A percentile compares a stretch with the other conserved stretches of the same genome.
These are phyloP conservation scores for Trichoderma hamatum DNA, from an alignment of 2,329 filamentous ascomycete species.

Conservation along the genomic window DNA sequence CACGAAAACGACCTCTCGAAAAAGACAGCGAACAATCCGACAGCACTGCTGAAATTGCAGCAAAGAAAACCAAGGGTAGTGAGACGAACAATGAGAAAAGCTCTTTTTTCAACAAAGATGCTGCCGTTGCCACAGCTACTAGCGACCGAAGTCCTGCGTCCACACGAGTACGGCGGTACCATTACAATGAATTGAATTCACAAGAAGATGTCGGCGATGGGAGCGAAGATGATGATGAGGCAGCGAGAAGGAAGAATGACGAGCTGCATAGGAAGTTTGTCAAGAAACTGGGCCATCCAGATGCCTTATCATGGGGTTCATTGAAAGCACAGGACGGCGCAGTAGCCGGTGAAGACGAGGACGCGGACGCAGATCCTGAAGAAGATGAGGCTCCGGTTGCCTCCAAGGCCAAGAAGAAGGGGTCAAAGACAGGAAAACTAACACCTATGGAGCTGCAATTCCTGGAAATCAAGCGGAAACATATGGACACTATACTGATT, in stretches of 20 bases:
- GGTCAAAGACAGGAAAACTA: conserved; percentile 72
- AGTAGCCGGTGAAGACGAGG: conserved; percentile 57
- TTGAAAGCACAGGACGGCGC: conserved; percentile 59
- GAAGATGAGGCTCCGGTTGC: conserved; percentile 54
- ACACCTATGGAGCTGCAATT: conserved; percentile 95
- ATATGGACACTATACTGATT: conserved; percentile 86
- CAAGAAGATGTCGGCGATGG: conserved; percentile 43
- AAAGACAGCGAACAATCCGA: conserved; percentile 47
- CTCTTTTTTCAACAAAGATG: conserved; percentile 38
- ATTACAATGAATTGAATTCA: conserved; percentile 51
- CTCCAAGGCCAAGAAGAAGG: conserved; percentile 65
- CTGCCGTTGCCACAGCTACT: not conserved
- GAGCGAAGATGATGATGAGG: conserved; percentile 55
- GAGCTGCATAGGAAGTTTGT: conserved; percentile 83
- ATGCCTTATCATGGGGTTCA: conserved; percentile 72
- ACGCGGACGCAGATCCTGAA: conserved; percentile 60
- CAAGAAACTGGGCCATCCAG: conserved; percentile 83
- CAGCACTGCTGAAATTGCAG: not conserved
- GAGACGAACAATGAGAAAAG: conserved; percentile 43
- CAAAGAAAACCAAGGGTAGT: conserved; percentile 39
- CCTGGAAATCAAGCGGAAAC: conserved; percentile 88
- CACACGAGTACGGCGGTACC: conserved; percentile 55
- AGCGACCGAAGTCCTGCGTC: conserved; percentile 31
- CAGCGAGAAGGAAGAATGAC: conserved; percentile 61
- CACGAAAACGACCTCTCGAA: conserved; percentile 56